phyloP scores from a whole-genome alignment of 306 rosid genomes.

The Astragalus glycyphyllos region DNA sequence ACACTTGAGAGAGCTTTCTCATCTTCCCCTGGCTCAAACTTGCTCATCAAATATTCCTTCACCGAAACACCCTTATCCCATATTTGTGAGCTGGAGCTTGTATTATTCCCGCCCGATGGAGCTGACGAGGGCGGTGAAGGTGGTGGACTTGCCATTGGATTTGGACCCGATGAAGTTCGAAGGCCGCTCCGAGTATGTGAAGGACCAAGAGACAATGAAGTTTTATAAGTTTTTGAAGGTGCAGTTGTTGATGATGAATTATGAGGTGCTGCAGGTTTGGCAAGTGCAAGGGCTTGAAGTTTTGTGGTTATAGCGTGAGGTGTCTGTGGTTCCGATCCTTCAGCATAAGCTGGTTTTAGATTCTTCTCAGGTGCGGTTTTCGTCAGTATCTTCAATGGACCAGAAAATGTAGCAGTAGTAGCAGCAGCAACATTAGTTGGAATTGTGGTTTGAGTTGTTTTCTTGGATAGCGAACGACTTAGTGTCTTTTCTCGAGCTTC shows the following conservation, averaged over 20 bases:
- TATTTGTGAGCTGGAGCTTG: slow-evolving; percentile 40
- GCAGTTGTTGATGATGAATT: slow-evolving; percentile 4
- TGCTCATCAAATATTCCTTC: slow-evolving; percentile 75
- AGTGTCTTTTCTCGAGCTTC: slow-evolving; percentile 40
- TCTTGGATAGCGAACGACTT: slow-evolving; percentile 45
- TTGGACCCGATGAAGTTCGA: slow-evolving; percentile 17
- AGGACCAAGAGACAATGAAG: slow-evolving; percentile 33
- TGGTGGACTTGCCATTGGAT: slow-evolving; percentile 29
- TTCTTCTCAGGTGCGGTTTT: slow-evolving; percentile 47
- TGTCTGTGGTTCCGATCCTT: slow-evolving; percentile 45
- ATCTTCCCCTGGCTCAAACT: slow-evolving; percentile 92
- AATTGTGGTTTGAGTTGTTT: slow-evolving; percentile 23
- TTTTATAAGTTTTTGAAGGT: not conserved
- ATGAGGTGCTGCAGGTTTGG: slow-evolving; percentile 42
- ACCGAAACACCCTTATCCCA: slow-evolving; percentile 85
- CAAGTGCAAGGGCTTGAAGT: slow-evolving; percentile 49
- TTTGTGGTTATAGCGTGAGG: slow-evolving; percentile 59
- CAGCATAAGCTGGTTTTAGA: slow-evolving; percentile 50
- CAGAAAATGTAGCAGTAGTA: not conserved
- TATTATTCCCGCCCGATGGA: slow-evolving; percentile 28
- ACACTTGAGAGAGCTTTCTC: slow-evolving; percentile 84
- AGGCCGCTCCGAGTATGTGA: slow-evolving; percentile 29
- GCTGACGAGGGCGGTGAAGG: slow-evolving; percentile 33
- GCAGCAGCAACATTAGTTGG: not conserved
- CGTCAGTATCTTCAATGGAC: slow-evolving; percentile 41